phyloP scores from a whole-genome alignment of 2,329 filamentous ascomycete species.

The Leptosphaerulina australis region DNA sequence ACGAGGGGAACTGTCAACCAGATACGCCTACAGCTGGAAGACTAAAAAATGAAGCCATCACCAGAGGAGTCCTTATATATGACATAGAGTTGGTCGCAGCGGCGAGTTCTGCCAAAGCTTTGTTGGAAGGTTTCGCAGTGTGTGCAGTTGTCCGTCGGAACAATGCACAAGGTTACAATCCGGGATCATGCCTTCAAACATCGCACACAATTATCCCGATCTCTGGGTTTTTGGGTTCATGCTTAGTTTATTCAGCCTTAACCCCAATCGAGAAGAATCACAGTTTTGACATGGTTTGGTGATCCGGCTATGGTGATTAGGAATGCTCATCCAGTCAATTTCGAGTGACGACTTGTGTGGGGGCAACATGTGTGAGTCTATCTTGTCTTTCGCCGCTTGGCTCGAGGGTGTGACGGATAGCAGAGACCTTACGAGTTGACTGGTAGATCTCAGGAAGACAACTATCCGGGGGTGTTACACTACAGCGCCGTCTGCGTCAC shows the following conservation, averaged over 20 bases:
- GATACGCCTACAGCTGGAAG: slow-evolving; percentile 15
- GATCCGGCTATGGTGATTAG: too few relatives aligned
- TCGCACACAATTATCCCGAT: slow-evolving; percentile 1
- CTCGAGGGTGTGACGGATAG: slow-evolving; percentile 16
- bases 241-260: too few relatives aligned
- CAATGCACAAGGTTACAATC: slow-evolving; percentile 28
- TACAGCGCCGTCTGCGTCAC: slow-evolving; percentile 20
- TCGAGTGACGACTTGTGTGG: background rate
- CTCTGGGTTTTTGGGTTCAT: background rate
- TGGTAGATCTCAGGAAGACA: slow-evolving; percentile 14
- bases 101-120: background rate
- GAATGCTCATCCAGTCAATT: background rate
- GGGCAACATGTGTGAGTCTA: too few relatives aligned
- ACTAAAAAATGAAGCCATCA: background rate
- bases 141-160: slow-evolving; percentile 15
- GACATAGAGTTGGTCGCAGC: background rate
- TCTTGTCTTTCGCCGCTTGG: too few relatives aligned
- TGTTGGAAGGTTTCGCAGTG: background rate
- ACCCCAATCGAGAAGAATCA: too few relatives aligned
- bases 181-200: slow-evolving; percentile 27
- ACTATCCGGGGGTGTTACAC: slow-evolving; percentile 22
- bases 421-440: slow-evolving; percentile 1
- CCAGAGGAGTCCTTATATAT: slow-evolving; percentile 25
- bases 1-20: slow-evolving; percentile 21
- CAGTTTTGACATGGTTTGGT: too few relatives aligned